A percentile compares a stretch with the other conserved stretches of the same genome.
Conservation (phyloP, 2,329 filamentous ascomycete species). For the Aspergillus ruber region DNA sequence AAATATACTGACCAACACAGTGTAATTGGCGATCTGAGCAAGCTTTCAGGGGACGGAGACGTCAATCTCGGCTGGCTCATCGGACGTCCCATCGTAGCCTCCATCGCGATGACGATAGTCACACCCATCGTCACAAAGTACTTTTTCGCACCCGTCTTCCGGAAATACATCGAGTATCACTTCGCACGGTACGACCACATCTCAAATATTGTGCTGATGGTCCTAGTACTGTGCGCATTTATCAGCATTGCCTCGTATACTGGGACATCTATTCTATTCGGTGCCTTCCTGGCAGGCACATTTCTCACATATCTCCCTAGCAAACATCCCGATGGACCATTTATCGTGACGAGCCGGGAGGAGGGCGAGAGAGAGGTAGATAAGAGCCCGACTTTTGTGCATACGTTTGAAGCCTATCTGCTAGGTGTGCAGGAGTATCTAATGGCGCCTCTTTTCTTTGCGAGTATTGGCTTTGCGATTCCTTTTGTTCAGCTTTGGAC, state of each 20-base stretch:
- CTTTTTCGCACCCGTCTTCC: slow-evolving; percentile 33
- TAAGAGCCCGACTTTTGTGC: slow-evolving; percentile 34
- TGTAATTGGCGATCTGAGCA: slow-evolving; percentile 28
- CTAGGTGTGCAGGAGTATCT: slow-evolving; percentile 27
- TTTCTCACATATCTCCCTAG: slow-evolving; percentile 33
- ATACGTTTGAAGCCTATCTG: slow-evolving; percentile 35
- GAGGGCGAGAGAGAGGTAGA: slow-evolving; percentile 25
- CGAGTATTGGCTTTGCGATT: slow-evolving; percentile 27
- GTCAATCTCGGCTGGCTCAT: slow-evolving; percentile 33
- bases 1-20: slow-evolving; percentile 6
- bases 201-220: slow-evolving; percentile 32
- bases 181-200: slow-evolving; percentile 29
- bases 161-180: slow-evolving; percentile 26
- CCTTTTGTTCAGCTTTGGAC: slow-evolving; percentile 28
- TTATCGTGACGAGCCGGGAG: slow-evolving; percentile 28
- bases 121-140: slow-evolving; percentile 33
- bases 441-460: slow-evolving; percentile 28
- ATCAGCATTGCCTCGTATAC: slow-evolving; percentile 29
- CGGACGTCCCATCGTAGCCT: slow-evolving; percentile 34
- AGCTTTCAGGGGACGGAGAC: slow-evolving; percentile 11
- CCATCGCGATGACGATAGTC: slow-evolving; percentile 28
- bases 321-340: slow-evolving; percentile 30
- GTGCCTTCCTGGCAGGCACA: slow-evolving; percentile 30
- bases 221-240: slow-evolving; percentile 25
- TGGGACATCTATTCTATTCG: slow-evolving; percentile 35